phyloP scores from a whole-genome alignment of 2,329 filamentous ascomycete genomes.

The Pseudogymnoascus sp. region DNA sequence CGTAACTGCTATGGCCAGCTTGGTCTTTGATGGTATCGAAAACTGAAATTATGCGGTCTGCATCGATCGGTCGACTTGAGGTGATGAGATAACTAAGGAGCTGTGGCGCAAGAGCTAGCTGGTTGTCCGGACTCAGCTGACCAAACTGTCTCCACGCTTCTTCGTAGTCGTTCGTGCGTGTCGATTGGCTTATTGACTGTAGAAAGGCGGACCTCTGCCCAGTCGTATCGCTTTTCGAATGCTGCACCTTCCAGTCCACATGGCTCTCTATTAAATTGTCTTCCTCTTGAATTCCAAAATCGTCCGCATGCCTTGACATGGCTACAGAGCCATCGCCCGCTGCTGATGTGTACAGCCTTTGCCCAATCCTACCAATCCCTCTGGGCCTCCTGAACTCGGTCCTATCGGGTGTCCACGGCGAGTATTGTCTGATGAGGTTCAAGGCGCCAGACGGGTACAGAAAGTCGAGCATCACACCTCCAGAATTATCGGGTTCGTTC shows the following conservation, averaged over 20 bases:
- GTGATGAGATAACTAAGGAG: conserved; percentile 32
- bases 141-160: conserved; percentile 36
- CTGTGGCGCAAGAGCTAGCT: conserved; percentile 17
- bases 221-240: neutral
- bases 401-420: conserved; percentile 21
- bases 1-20: conserved; percentile 37
- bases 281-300: conserved; percentile 11
- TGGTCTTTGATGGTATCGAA: conserved; percentile 32
- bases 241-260: neutral
- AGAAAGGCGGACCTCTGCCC: neutral
- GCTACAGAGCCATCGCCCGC: conserved; percentile 14
- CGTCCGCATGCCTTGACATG: neutral
- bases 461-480: conserved; percentile 30
- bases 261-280: conserved; percentile 11
- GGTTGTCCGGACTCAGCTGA: conserved; percentile 15
- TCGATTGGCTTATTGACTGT: neutral
- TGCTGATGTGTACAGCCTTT: conserved; percentile 29
- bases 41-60: conserved; percentile 35
- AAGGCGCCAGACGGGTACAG: conserved; percentile 34
- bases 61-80: conserved; percentile 32
- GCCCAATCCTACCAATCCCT: conserved; percentile 19
- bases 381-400: conserved; percentile 19
- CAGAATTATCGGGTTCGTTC: conserved; percentile 11
- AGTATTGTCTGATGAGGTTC: conserved; percentile 28
- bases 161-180: conserved; percentile 24